Evolutionary conservation across 805 yeast genomes (phyloP), one percentile per base, ranked within the genome.

Genomic region (Wickerhamomyces hampshirensis): DNA sequence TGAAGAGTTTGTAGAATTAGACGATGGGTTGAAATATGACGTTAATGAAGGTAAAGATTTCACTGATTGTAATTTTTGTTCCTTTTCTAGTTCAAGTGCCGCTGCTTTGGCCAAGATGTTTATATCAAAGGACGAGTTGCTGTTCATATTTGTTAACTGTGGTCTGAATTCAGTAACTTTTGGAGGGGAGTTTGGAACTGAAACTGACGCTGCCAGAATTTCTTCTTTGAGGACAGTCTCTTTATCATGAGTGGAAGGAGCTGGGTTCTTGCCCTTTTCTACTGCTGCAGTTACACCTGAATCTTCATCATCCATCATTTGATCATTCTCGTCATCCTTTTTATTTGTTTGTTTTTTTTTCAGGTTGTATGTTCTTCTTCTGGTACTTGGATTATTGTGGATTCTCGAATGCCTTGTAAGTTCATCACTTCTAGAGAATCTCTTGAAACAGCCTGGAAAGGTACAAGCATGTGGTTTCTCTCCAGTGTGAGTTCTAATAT

Each of bases 391-490:
- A 47, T 81, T 81, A 17, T 79, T 75, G 56, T 83, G 89, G 39
- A 81, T 82, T 41, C 88, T 66, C 33, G 74, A 65, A 55, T 82
- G 91, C 53, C 91, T 69, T 11, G 87, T 82, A 35, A 82, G 62
- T 53, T 82, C 91, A 56, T 82, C 91, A 21, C 81, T 74, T 38
- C 91, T 63, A 31, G 82, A 72, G 51, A 82, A 82, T 41, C 71
- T 66, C 60, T 82, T 82, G 38, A 68, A 63, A 56, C 91, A 82
- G 0, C 84, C 84, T 0, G 83, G 82, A 46, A 69, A 82, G 18
- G 77, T 71, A 59, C 89, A 82, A n/a, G 71, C 72, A 56, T 82
- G 88, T 4, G 91, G 91, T 54, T 79, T 81, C 51, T 83, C 89
- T 18, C 91, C 91, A 0, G 91, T 82, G 51, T 82, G 91, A 10